These are phyloP conservation scores for Skeletonema costatum DNA, from an alignment of 108 stramenopile species.

Conservation along the genomic window DNA sequence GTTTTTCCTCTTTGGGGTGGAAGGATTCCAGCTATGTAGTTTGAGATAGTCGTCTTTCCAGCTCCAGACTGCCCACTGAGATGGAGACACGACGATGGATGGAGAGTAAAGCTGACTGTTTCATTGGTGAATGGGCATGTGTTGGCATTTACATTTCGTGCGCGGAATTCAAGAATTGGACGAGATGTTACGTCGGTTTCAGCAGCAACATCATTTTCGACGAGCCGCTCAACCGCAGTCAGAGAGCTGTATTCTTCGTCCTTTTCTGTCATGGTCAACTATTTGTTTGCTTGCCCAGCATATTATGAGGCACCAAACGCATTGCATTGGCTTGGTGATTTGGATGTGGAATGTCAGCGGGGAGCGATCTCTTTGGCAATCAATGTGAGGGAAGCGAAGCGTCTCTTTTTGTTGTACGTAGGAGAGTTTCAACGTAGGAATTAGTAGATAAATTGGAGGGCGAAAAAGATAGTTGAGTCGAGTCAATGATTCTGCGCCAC, in stretches of 20 bases:
- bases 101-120: conserved; percentile 53
- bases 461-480: too few relatives aligned
- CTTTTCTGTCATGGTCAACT: background rate
- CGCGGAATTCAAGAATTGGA: conserved; percentile 37
- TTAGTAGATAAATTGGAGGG: too few relatives aligned
- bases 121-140: conserved; percentile 73
- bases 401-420: too few relatives aligned
- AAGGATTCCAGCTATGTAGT: conserved; percentile 59
- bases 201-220: background rate
- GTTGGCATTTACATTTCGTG: conserved; percentile 23
- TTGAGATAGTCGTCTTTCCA: conserved; percentile 76
- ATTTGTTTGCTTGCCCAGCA: too few relatives aligned
- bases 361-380: too few relatives aligned
- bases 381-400: too few relatives aligned
- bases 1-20: conserved; percentile 18
- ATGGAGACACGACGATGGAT: conserved; percentile 58
- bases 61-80: conserved; percentile 63
- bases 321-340: too few relatives aligned
- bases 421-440: too few relatives aligned
- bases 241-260: background rate
- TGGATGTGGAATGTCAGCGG: too few relatives aligned
- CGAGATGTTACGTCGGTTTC: background rate
- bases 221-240: background rate
- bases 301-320: too few relatives aligned
- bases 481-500: too few relatives aligned